Evolutionary conservation across 768 basidiomycete genomes (phyloP), one percentile per base, ranked within the genome.

Genomic region (Panellus pusillus): DNA sequence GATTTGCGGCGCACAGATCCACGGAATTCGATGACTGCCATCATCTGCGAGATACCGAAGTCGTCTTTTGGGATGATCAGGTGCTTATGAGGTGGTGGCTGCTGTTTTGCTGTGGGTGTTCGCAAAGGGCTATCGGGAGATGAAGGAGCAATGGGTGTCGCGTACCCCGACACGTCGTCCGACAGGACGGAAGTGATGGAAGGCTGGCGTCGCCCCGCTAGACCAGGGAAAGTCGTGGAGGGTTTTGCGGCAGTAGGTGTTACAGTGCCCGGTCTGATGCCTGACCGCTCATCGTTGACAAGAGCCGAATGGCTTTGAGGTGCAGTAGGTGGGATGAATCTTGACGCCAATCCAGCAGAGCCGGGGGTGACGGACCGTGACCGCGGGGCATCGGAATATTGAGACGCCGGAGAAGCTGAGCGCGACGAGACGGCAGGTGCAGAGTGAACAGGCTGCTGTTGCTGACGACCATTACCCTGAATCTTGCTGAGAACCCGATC

Each of bases 1-100:
- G 65, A 38, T 44, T 61, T 61, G 58, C 61, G 70, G 1, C 74
- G 74, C 17, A 67, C 59, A n/a, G 74, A 64, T 20, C 82, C 84
- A 31, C 78, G 77, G 35, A 80, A 78, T 68, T 93, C 87, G 50
- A 97, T 93, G 39, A 95, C 77, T 20, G 91, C 87, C 79, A 97
- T 79, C 91, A 97, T 93, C 47, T 85, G 79, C 8, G 81, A 72
- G 20, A 96, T 74, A 2, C 94, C 94, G 70, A 95, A 95, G 67
- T 95, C 92, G 64, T 95, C 85, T 56, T 78, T 79, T n/a, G 81
- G 81, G 44, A 87, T 69, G 39, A 81, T 66, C 31, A 78, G 74
- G 41, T 70, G 79, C 57, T 75, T 82, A 44, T 70, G 55, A 12
- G 46, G 39, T 36, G 24, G 24, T 42, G 70, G 52, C 38, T 72